Evolutionary conservation across 345 rosid species (phyloP).

Genomic region (Limnanthes douglasii): DNA sequence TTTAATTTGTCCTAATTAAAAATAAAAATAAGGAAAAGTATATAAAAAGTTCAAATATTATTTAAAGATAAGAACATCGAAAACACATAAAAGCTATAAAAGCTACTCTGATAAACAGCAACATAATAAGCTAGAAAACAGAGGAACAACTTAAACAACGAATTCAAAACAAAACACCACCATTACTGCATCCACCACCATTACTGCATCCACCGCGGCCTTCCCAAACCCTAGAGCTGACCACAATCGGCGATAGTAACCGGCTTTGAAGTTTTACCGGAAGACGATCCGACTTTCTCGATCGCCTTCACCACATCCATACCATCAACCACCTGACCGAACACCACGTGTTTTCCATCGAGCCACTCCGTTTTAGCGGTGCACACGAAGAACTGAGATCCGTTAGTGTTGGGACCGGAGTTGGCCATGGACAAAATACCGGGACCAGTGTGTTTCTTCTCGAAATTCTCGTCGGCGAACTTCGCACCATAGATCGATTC

Average conservation of each 20-base stretch:
- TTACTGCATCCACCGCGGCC: no score
- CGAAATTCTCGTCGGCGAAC: constrained; percentile 69
- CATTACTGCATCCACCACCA: no score
- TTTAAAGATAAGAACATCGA: no score
- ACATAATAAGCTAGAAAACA: no score
- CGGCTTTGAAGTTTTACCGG: constrained; percentile 41
- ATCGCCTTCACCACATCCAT: constrained; percentile 36
- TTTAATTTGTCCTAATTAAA: no score
- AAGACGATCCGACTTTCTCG: constrained; percentile 55
- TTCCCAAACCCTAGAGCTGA: no score
- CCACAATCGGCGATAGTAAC: constrained; percentile 48
- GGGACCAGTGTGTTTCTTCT: constrained; percentile 57
- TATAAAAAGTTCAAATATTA: no score
- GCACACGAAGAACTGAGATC: constrained; percentile 70
- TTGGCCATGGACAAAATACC: constrained; percentile 77
- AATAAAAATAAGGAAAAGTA: no score
- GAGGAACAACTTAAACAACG: no score
- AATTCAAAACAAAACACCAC: no score
- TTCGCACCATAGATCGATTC: constrained; percentile 69
- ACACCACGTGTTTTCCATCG: constrained; percentile 73
- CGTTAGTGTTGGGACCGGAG: constrained; percentile 55
- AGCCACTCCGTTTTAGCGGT: constrained; percentile 61
- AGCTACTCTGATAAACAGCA: no score
- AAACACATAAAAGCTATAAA: no score
- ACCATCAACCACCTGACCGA: constrained; percentile 54